Base-by-base conservation (phyloP, 257 asterid genomes). In the Knoxia roxburghii region DNA sequence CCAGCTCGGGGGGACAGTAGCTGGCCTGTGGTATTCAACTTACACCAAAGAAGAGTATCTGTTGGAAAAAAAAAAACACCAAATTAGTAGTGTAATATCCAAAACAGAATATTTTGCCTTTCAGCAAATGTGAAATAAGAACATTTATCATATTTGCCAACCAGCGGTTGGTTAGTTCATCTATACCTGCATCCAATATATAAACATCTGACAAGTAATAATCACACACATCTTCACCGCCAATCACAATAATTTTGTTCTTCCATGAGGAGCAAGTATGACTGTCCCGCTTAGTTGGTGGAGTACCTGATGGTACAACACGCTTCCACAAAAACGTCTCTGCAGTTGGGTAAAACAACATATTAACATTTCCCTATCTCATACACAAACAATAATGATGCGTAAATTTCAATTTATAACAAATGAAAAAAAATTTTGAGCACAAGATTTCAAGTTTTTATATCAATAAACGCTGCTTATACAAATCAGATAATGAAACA, bases 231-330 rank as follows among this genome's bases (percentile, higher is more conserved):
- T 94, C 98, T 86, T 89, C 96, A 68, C 99, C 99, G 51, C 99
- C 99, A 63, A 94, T 82, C 78, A 94, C 91, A 55, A 90, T 84
- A 78, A 94, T 88, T 82, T 89, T 94, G 76, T 84, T 87, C 74
- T 76, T 87, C 96, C 95, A 94, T 45, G 98, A 90, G 64, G 98
- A 87, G 82, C 97, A 90, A 18, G 96, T 88, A 77, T 94, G 99
- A 60, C 98, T 84, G 69, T 76, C 95, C 72, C 99, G 86, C 84
- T 89, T 94, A 76, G 89, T 86, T 49, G 99, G 99, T 67, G 99
- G 99, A 76, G 91, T 82, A 72, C 99, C 99, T 7, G 95, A 83
- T 56, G 97, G 95, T 68, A 70, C 81, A 58, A 87, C 91, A 68
- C 86, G 83, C 75, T 83, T 87, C 99, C 99, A 94, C 62, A 78